These are phyloP conservation scores for Pilaira anomala DNA, from an alignment of 192 early-diverging fungal species.

Conservation along the genomic window DNA sequence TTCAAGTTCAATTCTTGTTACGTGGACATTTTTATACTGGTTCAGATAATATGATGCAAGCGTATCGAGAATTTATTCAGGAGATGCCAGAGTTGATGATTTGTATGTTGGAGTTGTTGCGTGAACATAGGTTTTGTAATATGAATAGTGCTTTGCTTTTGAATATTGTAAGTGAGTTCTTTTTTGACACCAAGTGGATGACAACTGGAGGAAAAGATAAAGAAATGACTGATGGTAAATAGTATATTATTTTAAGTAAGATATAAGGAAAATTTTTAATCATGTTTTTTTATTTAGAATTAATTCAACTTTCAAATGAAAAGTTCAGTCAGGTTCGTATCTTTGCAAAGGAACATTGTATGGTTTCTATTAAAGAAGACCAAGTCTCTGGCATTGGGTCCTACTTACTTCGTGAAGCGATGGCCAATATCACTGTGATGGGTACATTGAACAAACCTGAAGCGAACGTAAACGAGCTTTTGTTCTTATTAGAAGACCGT, in stretches of 20 bases:
- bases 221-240: neutral
- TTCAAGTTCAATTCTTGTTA: slow-evolving; percentile 71
- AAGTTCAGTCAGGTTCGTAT: neutral
- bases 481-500: slow-evolving; percentile 42
- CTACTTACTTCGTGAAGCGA: slow-evolving; percentile 41
- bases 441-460: slow-evolving; percentile 22
- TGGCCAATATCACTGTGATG: slow-evolving; percentile 37
- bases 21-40: slow-evolving; percentile 56
- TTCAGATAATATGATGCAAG: slow-evolving; percentile 37
- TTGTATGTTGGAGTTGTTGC: slow-evolving; percentile 35
- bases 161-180: slow-evolving; percentile 49
- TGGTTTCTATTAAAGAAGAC: neutral
- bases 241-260: too few relatives aligned
- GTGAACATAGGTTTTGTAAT: slow-evolving; percentile 38
- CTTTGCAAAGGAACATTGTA: slow-evolving; percentile 4
- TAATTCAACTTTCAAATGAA: neutral
- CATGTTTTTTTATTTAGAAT: slow-evolving; percentile 8
- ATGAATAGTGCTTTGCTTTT: slow-evolving; percentile 50
- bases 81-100: slow-evolving; percentile 41
- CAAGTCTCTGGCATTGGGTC: slow-evolving; percentile 24
- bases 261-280: neutral
- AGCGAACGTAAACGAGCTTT: slow-evolving; percentile 23
- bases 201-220: neutral
- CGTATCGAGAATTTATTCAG: slow-evolving; percentile 35
- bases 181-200: slow-evolving; percentile 41